Evolutionary conservation across 768 basidiomycete genomes (phyloP), one percentile per base, ranked within the genome.

Genomic region (Rhodocollybia butyracea): DNA sequence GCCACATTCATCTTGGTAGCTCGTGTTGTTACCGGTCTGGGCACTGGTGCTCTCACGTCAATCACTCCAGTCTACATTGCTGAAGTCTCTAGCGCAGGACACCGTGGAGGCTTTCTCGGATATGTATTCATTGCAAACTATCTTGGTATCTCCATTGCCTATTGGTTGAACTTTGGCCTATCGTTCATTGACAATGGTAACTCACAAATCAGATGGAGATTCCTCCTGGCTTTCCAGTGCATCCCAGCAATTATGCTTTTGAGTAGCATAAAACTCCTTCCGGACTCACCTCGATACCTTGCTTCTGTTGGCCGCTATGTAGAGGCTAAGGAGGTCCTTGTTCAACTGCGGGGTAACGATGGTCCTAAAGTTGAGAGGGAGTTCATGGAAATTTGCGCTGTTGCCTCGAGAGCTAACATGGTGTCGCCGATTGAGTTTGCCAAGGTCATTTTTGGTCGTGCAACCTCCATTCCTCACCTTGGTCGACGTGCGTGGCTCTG

Each of bases 21-120:
- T 2, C 73, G 76, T 32, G 62, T 77, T 22, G 67, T 77, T 45
- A 75, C 75, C 58, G 76, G 73, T 19, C 73, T 76, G 22, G 75
- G 76, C 40, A 77, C 76, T 8, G 76, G 76, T 2, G 66, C 66
- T 60, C 63, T 77, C 43, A 77, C 76, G 52, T 74, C 73, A 11
- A 73, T 76, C 47, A 75, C 76, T 2, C 76, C 76, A 1, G 75
- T 76, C 2, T 76, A 75, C 75, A 73, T 71, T 46, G 76, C 76
- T 3, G 75, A 76, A 57, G 75, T 76, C 2, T 10, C 3, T 10
- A 13, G 24, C 22, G 32, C 27, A 12, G 29, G 15, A 7, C 30
- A 15, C 22, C 45, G 17, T 51, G 68, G 76, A 74, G 15, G 75
- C 76, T 5, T 77, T 76, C 60, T 77, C 34, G 74, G 74, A 7